Evolutionary conservation across 306 rosid species (phyloP).

Genomic region (Myrica gale): DNA sequence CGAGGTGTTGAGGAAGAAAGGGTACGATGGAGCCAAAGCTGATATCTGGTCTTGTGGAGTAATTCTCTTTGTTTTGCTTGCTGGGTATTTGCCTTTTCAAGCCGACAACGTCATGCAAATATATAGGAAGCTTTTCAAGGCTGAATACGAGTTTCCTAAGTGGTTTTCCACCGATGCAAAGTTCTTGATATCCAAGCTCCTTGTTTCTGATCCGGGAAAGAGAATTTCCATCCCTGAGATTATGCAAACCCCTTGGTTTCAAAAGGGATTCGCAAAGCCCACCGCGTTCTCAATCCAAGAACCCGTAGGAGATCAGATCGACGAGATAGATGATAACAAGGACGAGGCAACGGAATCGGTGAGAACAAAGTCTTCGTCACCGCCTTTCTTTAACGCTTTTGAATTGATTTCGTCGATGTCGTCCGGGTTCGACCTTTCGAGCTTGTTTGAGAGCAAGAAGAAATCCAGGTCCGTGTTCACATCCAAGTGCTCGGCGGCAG

Average conservation of each 20-base stretch:
- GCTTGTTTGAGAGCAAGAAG: conserved; percentile 63
- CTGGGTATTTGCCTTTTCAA: conserved; percentile 65
- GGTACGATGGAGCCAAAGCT: conserved; percentile 75
- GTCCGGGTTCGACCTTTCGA: conserved; percentile 66
- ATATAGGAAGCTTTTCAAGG: conserved; percentile 64
- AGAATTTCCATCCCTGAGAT: conserved; percentile 55
- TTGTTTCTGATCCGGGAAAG: conserved; percentile 58
- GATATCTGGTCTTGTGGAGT: conserved; percentile 90
- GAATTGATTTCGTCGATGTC: conserved; percentile 77
- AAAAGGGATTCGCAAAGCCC: conserved; percentile 43
- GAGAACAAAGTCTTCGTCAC: conserved; percentile 33
- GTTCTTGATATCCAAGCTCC: conserved; percentile 47
- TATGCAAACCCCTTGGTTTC: conserved; percentile 64
- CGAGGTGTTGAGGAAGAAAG: conserved; percentile 65
- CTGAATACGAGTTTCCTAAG: conserved; percentile 50
- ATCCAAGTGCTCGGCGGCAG: conserved; percentile 61
- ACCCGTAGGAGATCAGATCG: conserved; percentile 1
- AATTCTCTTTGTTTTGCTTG: conserved; percentile 57
- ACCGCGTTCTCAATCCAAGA: conserved; percentile 43
- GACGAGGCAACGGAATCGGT: conserved; percentile 14
- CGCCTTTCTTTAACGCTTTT: conserved; percentile 74
- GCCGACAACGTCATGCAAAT: conserved; percentile 62
- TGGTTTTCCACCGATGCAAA: conserved; percentile 64
- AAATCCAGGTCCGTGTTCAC: conserved; percentile 52
- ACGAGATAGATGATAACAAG: conserved; percentile 17